Evolutionary conservation across 2,329 filamentous ascomycete species (phyloP), one percentile per base, ranked within the genome.

Genomic region (Cytospora piceae): DNA sequence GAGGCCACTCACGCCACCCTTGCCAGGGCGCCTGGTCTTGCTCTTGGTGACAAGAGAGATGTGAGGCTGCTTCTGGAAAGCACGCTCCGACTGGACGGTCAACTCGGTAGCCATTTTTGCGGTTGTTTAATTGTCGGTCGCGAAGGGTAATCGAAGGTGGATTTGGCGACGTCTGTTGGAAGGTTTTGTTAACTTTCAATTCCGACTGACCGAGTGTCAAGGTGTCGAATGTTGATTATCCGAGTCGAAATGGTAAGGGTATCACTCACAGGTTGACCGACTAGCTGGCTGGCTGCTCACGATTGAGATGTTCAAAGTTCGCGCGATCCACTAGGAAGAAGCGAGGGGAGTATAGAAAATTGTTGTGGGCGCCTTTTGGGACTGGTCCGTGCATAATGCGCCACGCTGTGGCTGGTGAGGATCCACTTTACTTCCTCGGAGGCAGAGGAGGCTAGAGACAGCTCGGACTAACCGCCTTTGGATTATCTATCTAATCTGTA

Each of bases 61-160:
- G 85, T 99, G 95, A 83, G 95, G 95, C 89, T 99, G 94, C 91
- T 99, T 99, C 86, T 98, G 95, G 92, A 92, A 99, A 88, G 95
- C 95, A 87, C 95, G 94, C 91, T 99, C 95, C 82, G 93, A 96
- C 90, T 99, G 95, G 84, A 99, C 95, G 83, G 93, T 96, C 86
- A 97, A 88, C 88, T 97, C 93, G 88, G 93, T 97, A 82, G 93
- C 93, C 93, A 96, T 97, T 83, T 81, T 88, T 86, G 83, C 84
- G 82, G 74, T 75, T 70, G 71, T 69, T 74, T 59, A 17, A 46
- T 65, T 66, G 66, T 74, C 75, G 79, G 75, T 78, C 78, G 79
- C 81, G 79, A 63, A 81, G 71, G 70, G 69, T 70, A 70, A 39
- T 63, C 61, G 61, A 63, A 8, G 69, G 67, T 67, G 71, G 70